Evolutionary conservation across 148 eudicot genomes (phyloP).

Genomic region (Nepenthes mirabilis): DNA sequence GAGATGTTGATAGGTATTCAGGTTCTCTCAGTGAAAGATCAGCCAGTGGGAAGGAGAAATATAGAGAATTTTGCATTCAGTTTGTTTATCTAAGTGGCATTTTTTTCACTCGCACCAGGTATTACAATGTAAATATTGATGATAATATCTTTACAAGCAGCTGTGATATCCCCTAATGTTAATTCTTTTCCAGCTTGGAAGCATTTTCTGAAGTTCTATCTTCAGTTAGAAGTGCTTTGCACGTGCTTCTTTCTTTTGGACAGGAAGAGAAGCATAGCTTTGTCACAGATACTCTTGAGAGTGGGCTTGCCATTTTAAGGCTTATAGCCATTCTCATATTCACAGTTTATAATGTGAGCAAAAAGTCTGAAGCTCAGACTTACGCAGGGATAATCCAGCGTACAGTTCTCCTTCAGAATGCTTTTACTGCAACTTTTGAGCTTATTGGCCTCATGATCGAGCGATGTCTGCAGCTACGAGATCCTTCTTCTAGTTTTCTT

Average conservation of each 20-base stretch:
- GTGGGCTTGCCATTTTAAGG: constrained; percentile 32
- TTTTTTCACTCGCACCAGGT: constrained; percentile 46
- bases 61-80: constrained; percentile 29
- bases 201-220: constrained; percentile 28
- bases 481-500: constrained; percentile 38
- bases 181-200: constrained; percentile 31
- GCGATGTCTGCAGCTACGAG: constrained; percentile 32
- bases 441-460: constrained; percentile 32
- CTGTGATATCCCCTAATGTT: constrained; percentile 5
- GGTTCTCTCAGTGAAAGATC: constrained; percentile 9
- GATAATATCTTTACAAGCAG: background rate
- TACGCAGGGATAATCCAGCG: constrained; percentile 49
- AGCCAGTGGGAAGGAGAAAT: constrained; percentile 16
- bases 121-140: constrained; percentile 4
- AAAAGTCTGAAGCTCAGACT: constrained; percentile 36
- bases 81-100: constrained; percentile 47
- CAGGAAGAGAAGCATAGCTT: constrained; percentile 31
- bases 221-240: constrained; percentile 25
- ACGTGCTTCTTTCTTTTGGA: constrained; percentile 43
- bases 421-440: constrained; percentile 32
- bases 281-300: constrained; percentile 28
- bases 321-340: constrained; percentile 35
- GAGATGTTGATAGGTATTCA: background rate
- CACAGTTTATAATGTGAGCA: constrained; percentile 32
- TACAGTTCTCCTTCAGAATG: constrained; percentile 37